These are phyloP conservation scores for Cladobotryum protrusum DNA, from an alignment of 2,329 filamentous ascomycete genomes.

Conservation along the genomic window DNA sequence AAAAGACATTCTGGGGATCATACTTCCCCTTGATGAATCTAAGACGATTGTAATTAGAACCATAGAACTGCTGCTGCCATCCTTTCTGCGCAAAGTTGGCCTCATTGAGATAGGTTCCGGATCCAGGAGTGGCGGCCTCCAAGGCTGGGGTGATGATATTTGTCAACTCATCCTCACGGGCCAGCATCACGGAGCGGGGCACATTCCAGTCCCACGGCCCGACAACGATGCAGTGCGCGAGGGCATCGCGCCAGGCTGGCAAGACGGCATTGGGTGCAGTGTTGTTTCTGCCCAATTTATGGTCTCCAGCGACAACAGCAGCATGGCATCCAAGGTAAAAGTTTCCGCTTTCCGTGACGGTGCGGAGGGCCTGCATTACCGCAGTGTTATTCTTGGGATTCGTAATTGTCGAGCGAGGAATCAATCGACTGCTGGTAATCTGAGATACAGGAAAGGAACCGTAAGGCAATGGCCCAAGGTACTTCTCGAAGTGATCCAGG, in stretches of 20 bases:
- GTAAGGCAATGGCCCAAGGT: background rate
- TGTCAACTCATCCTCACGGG: constrained; percentile 20
- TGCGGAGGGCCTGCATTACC: background rate
- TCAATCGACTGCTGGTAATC: background rate
- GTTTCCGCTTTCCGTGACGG: background rate
- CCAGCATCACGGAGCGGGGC: constrained; percentile 3
- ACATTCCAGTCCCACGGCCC: constrained; percentile 7
- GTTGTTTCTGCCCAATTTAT: background rate
- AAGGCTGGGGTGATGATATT: constrained; percentile 27
- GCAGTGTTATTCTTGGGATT: background rate
- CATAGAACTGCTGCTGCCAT: constrained; percentile 5
- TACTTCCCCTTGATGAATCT: constrained; percentile 38
- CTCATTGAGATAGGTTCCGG: constrained; percentile 41
- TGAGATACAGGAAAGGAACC: background rate
- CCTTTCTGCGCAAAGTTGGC: constrained; percentile 25
- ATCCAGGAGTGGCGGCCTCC: constrained; percentile 30
- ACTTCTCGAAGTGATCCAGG: background rate
- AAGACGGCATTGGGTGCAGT: constrained; percentile 15
- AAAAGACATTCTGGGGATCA: constrained; percentile 37
- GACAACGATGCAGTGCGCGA: constrained; percentile 9
- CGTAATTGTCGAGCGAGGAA: background rate
- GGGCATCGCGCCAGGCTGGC: constrained; percentile 17
- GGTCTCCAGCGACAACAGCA: background rate
- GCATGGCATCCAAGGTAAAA: background rate
- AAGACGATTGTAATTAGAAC: constrained; percentile 29